A percentile compares a stretch with the other conserved stretches of the same genome.
Conservation (phyloP, 805 yeast species). For the Pichia kluyveri region DNA sequence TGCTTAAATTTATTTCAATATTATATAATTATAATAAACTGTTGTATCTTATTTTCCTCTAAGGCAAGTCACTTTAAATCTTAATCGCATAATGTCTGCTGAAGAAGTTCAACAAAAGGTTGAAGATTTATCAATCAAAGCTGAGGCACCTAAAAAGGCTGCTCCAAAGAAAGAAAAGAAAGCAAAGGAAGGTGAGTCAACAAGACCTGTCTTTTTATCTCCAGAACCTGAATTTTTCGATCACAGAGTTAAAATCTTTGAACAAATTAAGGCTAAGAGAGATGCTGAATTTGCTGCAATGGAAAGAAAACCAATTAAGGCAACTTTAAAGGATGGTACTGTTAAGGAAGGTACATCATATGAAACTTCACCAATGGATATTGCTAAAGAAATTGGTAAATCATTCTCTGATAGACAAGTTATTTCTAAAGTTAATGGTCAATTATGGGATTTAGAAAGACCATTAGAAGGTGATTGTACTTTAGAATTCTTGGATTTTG, state of each 20-base stretch:
- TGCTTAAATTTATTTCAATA: too few relatives aligned
- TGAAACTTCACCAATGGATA: slow-evolving; percentile 85
- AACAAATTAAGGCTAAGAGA: slow-evolving; percentile 66
- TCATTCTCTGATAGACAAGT: slow-evolving; percentile 84
- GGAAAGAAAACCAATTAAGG: slow-evolving; percentile 51
- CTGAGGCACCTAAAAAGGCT: slow-evolving; percentile 5
- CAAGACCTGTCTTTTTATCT: slow-evolving; percentile 41
- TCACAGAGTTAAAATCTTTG: slow-evolving; percentile 70
- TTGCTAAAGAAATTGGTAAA: slow-evolving; percentile 78
- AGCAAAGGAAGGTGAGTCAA: slow-evolving; percentile 26
- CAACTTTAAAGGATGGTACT: slow-evolving; percentile 83
- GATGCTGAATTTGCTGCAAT: slow-evolving; percentile 61
- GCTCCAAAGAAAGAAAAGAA: slow-evolving; percentile 15
- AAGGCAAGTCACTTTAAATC: too few relatives aligned
- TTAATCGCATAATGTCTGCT: slow-evolving; percentile 12
- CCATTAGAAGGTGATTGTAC: slow-evolving; percentile 69
- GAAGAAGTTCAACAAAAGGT: slow-evolving; percentile 43
- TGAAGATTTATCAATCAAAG: slow-evolving; percentile 32
- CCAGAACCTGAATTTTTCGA: slow-evolving; percentile 84
- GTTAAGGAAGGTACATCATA: slow-evolving; percentile 69
- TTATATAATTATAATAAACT: too few relatives aligned
- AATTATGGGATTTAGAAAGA: slow-evolving; percentile 91
- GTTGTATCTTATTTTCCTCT: too few relatives aligned
- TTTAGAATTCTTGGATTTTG: slow-evolving; percentile 83
- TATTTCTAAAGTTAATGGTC: slow-evolving; percentile 83